phyloP scores from a whole-genome alignment of 2,329 filamentous ascomycete genomes.

The Fusarium sp. region DNA sequence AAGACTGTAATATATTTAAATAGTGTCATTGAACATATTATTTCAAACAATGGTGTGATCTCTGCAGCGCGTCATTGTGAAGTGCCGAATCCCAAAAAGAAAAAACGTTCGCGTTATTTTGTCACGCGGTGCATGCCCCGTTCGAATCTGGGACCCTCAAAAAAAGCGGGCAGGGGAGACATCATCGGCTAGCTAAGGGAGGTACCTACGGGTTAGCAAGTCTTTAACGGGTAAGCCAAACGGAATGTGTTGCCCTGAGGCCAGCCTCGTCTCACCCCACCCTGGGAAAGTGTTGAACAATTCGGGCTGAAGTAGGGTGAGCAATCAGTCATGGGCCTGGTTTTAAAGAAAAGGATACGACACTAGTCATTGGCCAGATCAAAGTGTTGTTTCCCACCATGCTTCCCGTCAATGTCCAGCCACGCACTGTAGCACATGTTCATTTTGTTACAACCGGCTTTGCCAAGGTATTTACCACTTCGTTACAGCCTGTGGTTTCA shows the following conservation, averaged over 20 bases:
- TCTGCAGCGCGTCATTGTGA: neutral
- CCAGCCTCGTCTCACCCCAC: neutral
- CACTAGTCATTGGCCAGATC: no score
- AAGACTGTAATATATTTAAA: neutral
- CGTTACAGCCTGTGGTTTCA: neutral
- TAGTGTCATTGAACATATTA: neutral
- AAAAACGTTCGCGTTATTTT: neutral
- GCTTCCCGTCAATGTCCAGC: neutral
- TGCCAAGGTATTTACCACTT: neutral
- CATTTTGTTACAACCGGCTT: rapidly evolving
- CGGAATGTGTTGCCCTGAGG: neutral
- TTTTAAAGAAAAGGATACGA: neutral
- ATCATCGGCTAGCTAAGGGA: neutral
- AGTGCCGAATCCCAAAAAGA: neutral
- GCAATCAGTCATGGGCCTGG: neutral
- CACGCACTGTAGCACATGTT: neutral
- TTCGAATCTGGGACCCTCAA: neutral
- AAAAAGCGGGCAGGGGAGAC: neutral
- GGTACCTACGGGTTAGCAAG: neutral
- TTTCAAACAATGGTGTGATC: neutral
- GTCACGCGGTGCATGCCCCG: neutral
- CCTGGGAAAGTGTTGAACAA: neutral
- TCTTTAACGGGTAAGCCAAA: neutral
- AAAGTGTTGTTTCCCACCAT: neutral
- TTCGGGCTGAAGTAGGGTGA: neutral